Conservation (phyloP, 352 stramenopile species). For the Phytophthora sp. region DNA sequence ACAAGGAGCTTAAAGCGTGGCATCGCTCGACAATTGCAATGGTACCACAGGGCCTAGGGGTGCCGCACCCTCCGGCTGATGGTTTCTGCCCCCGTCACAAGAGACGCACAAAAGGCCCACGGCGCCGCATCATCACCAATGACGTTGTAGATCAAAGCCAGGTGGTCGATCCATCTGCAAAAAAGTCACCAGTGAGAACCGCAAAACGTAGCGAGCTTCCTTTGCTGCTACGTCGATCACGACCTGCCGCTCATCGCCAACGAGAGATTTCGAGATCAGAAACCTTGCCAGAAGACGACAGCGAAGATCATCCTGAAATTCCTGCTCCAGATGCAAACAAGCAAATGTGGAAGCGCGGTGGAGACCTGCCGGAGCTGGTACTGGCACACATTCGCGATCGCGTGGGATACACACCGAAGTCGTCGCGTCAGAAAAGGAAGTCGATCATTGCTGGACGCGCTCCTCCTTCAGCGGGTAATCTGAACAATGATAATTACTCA, state of each 20-base stretch:
- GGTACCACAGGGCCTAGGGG: constrained; percentile 4
- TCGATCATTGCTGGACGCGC: constrained; percentile 35
- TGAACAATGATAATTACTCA: background rate
- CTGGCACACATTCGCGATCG: constrained; percentile 38
- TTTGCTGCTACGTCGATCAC: constrained; percentile 23
- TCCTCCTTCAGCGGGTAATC: background rate
- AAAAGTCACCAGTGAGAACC: background rate
- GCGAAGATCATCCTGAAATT: background rate
- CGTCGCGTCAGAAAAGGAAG: constrained; percentile 22
- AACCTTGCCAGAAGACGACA: constrained; percentile 5
- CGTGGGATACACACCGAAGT: constrained; percentile 17
- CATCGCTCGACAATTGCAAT: constrained; percentile 22
- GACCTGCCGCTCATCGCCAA: constrained; percentile 10
- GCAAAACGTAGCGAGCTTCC: constrained; percentile 22
- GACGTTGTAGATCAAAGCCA: background rate
- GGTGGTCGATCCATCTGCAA: background rate
- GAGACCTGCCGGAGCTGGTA: constrained; percentile 26
- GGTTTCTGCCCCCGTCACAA: constrained; percentile 12
- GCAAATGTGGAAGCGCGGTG: constrained; percentile 40
- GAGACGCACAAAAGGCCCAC: constrained; percentile 2
- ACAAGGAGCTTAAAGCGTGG: constrained; percentile 22
- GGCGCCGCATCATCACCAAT: background rate
- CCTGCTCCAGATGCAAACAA: constrained; percentile 27
- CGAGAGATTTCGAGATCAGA: constrained; percentile 12
- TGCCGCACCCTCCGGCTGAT: constrained; percentile 22